Conservation (phyloP, 148 eudicot genomes). For the Polygonum maritimum region DNA sequence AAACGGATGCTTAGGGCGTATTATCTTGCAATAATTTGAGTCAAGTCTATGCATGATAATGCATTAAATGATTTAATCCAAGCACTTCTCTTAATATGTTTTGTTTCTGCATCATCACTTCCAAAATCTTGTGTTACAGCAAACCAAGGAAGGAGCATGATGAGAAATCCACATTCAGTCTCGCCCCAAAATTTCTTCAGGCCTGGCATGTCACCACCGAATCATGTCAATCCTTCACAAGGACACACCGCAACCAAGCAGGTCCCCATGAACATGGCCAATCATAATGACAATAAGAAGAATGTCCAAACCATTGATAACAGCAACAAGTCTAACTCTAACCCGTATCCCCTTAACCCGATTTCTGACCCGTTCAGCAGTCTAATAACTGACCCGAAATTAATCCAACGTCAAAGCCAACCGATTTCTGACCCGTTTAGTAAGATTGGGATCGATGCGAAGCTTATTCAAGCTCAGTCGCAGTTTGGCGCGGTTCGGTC, state of each 20-base stretch:
- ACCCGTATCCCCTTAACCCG: constrained; percentile 3
- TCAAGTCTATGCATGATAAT: too few relatives aligned
- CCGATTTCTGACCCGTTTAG: neutral
- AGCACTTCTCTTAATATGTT: neutral
- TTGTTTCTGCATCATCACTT: neutral
- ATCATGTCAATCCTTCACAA: neutral
- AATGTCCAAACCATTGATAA: neutral
- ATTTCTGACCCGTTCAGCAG: neutral
- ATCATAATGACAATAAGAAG: neutral
- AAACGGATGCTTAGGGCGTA: too few relatives aligned
- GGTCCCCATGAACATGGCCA: constrained; percentile 7
- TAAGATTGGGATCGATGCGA: neutral
- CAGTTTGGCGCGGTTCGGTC: constrained; percentile 1
- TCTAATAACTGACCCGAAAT: neutral
- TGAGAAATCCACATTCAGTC: constrained; percentile 23
- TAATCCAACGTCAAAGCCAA: neutral
- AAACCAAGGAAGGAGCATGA: constrained; percentile 27
- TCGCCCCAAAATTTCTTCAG: constrained; percentile 38
- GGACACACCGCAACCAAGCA: neutral
- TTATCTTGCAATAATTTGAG: too few relatives aligned
- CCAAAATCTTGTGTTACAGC: constrained; percentile 22
- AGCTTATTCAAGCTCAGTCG: constrained; percentile 4
- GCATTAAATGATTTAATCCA: too few relatives aligned
- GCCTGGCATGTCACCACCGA: constrained; percentile 15
- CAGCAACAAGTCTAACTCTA: constrained; percentile 2